Evolutionary conservation across 1,284 basidiomycete species (phyloP).

Genomic region (Coriolopsis trogii): DNA sequence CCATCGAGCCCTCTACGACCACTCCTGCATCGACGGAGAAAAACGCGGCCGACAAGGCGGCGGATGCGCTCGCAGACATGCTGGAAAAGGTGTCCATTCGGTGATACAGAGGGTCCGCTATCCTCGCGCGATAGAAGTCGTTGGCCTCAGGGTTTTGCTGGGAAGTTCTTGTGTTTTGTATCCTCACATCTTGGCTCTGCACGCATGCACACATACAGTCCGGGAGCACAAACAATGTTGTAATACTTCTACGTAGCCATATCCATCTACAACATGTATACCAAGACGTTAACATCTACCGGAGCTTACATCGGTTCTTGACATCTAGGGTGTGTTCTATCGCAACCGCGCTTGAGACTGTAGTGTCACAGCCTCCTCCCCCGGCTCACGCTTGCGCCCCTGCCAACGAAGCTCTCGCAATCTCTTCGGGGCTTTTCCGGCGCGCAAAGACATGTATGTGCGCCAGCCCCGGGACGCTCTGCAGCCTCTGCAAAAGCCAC

Average conservation of each 20-base stretch:
- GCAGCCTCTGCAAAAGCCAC: slow-evolving; percentile 55
- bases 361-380: too few species aligned
- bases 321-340: too few species aligned
- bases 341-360: too few species aligned
- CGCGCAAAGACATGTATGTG: slow-evolving; percentile 82
- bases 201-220: slow-evolving; percentile 1
- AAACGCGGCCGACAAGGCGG: slow-evolving; percentile 39
- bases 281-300: slow-evolving; percentile 17
- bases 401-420: slow-evolving; percentile 7
- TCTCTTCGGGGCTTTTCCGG: slow-evolving; percentile 43
- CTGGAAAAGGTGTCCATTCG: slow-evolving; percentile 56
- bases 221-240: slow-evolving; percentile 6
- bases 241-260: slow-evolving; percentile 6
- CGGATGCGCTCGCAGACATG: slow-evolving; percentile 63
- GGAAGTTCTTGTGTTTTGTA: slow-evolving; percentile 18
- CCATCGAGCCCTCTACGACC: slow-evolving; percentile 27
- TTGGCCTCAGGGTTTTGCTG: neutral
- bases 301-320: neutral
- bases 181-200: slow-evolving; percentile 15
- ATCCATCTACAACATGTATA: slow-evolving; percentile 23
- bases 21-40: slow-evolving; percentile 23
- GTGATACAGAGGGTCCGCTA: slow-evolving; percentile 7
- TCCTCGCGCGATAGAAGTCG: slow-evolving; percentile 8
- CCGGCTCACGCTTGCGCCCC: neutral
- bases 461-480: slow-evolving; percentile 76